Evolutionary conservation across 148 eudicot genomes (phyloP), one percentile per base, ranked within the genome.

Genomic region (Cornus controversa): DNA sequence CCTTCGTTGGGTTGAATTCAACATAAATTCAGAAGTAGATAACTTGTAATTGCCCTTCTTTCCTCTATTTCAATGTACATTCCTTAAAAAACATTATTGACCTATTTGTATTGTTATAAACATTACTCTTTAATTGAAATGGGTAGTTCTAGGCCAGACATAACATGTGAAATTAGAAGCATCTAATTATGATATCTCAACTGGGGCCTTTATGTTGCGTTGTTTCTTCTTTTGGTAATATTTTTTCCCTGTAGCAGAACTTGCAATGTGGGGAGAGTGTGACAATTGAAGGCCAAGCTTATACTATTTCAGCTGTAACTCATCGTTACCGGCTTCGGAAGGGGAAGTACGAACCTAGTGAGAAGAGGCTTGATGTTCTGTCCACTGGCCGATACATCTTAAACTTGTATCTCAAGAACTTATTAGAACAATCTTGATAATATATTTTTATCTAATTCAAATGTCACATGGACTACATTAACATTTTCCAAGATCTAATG

Each of bases 221-320:
- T 40, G 66, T 75, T 73, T 28, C 73, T 13, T 69, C 37, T 29
- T 54, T 65, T 36, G 15, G 11, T 27, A 5, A 13, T 65, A 27
- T 36, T 8, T n/a, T 13, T 28, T 36, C 24, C 76, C 20, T 42
- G 22, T 72, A 34, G 71, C 91, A 95, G 97, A 93, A 93, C 82
- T 80, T 95, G 80, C 97, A 93, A 72, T 90, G 97, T 69, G 98
- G 98, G 5, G 98, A 95, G 79, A 88, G 91, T 80, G 97, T 95
- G 80, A 93, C 93, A 18, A 91, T 95, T 31, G 98, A 95, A 88
- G 99, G 97, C 66, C 91, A 89, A 73, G 81, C 91, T 65, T 95
- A 93, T 82, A 95, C 90, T 24, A 87, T 95, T 70, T 95, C 97
- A 67, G 85, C 98, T 65, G 96, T 95, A 37, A 95, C 97, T 37